Base-by-base conservation (phyloP, 108 stramenopile genomes). In the Mediolabrus comicus region DNA sequence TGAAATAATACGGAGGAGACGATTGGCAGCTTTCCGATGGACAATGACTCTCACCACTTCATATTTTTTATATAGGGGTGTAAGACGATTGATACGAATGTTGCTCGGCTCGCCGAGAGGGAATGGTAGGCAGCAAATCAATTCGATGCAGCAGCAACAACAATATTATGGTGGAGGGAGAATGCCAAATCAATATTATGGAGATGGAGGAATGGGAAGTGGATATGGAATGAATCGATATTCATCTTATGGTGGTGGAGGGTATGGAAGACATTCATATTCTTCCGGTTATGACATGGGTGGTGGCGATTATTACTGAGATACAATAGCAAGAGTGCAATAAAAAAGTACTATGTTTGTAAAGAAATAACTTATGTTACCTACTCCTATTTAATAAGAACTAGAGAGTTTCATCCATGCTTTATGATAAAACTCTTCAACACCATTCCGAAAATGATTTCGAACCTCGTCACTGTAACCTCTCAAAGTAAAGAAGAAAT, bases 11-110 rank as follows among this genome's bases (percentile, higher is more conserved):
- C 38, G 78, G 59, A 63, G 81, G 31, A 59, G 85, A 61, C 61
- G 92, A 25, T 59, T 94, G 35, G 84, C 83, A 71, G 84, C 89
- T 14, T 67, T 94, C 31, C 77, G 92, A 53, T 91, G 87, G 81
- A 78, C 84, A 1, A 52, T 90, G 34, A 73, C 88, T 29, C 65
- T 87, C 34, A 84, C 74, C 7, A 65, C 67, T 22, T 78, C 84
- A n/a, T 91, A 84, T 74, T 32, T 83, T 24, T 59, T 65, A 19
- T 90, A 89, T 65, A 74, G 67, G 65, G 34, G 85, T 28, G 68
- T 90, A 35, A 75, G 86, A 36, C 62, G 75, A 27, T 55, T 86
- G 43, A 34, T 75, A 17, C 67, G 75, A 65, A 71, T 34, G 5
- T 72, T 69, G 22, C 29, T 72, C n/a, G 66, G 67, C 19, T 11